Conservation (phyloP, 805 yeast genomes). For the Cyberlindnera xylosilytica region DNA sequence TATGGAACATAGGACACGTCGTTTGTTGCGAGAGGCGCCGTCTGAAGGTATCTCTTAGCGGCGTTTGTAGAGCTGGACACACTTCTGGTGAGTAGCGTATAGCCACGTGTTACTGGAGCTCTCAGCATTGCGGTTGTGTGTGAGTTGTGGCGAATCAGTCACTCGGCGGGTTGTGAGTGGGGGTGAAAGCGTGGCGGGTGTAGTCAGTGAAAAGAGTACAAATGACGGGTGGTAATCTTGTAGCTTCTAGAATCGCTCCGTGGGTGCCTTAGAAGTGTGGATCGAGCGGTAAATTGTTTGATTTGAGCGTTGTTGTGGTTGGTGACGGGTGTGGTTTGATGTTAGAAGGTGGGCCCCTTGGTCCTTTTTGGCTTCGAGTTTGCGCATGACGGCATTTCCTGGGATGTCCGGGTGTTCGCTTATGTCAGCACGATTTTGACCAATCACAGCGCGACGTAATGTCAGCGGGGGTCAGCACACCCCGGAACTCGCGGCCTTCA, state of each 20-base stretch:
- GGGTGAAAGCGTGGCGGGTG: background rate
- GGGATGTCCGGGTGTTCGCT: slow-evolving; percentile 10
- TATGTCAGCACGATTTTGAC: background rate
- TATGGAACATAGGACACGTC: slow-evolving; percentile 21
- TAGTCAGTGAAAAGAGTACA: too few species aligned
- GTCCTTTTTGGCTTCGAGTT: background rate
- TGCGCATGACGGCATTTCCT: slow-evolving; percentile 2
- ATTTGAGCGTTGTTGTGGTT: too few species aligned
- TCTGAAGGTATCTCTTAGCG: slow-evolving; percentile 30
- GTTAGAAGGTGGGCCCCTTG: background rate
- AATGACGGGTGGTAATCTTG: too few species aligned
- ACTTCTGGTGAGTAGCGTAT: slow-evolving; percentile 12
- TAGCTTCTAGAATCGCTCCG: too few species aligned
- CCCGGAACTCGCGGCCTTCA: background rate
- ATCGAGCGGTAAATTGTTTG: too few species aligned
- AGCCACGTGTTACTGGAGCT: slow-evolving; percentile 9
- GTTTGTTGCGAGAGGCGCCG: slow-evolving; percentile 25
- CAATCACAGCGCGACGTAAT: slow-evolving; percentile 3
- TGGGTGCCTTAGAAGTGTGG: background rate
- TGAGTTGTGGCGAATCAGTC: background rate
- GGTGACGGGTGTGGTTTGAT: background rate
- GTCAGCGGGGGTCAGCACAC: slow-evolving; percentile 8
- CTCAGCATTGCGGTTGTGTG: slow-evolving; percentile 13
- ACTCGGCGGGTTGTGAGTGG: background rate
- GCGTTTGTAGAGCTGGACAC: slow-evolving; percentile 17